These are phyloP conservation scores for Talaromyces marneffei DNA, from an alignment of 2,329 filamentous ascomycete species.

Conservation along the genomic window DNA sequence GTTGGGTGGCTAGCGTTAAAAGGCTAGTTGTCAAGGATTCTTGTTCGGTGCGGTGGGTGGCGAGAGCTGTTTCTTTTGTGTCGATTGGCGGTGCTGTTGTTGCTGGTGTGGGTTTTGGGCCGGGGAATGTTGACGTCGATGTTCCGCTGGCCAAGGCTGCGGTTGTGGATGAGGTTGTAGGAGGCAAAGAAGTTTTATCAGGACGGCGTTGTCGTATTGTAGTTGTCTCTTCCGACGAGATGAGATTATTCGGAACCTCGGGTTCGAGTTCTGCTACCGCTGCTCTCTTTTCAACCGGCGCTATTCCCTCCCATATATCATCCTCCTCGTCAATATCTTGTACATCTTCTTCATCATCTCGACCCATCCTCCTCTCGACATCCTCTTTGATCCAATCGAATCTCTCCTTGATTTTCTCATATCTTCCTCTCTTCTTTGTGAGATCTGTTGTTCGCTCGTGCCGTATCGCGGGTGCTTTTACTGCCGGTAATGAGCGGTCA, in stretches of 20 bases:
- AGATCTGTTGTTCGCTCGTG: conserved; percentile 38
- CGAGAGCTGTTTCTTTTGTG: conserved; percentile 60
- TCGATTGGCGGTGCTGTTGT: conserved; percentile 7
- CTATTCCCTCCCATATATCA: background rate
- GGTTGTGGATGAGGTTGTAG: background rate
- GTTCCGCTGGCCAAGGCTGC: background rate
- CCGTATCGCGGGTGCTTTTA: conserved; percentile 36
- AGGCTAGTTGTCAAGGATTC: conserved; percentile 75
- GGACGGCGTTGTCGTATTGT: conserved; percentile 5
- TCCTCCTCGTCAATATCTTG: conserved; percentile 21
- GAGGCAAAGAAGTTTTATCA: background rate
- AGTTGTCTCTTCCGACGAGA: background rate
- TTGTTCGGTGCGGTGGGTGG: conserved; percentile 73
- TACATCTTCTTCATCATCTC: conserved; percentile 16
- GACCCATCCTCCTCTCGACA: conserved; percentile 5
- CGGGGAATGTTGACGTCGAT: background rate
- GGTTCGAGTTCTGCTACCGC: background rate
- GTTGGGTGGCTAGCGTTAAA: conserved; percentile 68
- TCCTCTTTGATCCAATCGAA: conserved; percentile 30
- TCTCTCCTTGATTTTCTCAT: conserved; percentile 29
- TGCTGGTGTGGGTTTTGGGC: background rate
- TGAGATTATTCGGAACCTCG: background rate
- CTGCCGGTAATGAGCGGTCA: conserved; percentile 35
- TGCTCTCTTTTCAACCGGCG: background rate
- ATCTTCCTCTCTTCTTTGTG: conserved; percentile 30